Evolutionary conservation across 345 rosid species (phyloP).

Genomic region (Sisymbrium irio): DNA sequence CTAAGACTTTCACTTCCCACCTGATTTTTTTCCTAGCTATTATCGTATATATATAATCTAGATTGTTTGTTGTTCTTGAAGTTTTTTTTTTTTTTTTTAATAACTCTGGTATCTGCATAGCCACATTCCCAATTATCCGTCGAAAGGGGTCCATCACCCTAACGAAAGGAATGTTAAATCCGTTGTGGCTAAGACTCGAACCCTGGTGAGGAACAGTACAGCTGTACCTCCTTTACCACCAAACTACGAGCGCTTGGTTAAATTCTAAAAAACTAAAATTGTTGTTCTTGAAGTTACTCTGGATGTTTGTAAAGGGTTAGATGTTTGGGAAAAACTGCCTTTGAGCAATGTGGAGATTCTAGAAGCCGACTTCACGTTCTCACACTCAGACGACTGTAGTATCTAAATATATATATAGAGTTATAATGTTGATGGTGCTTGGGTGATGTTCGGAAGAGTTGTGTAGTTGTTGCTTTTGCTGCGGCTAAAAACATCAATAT

Average conservation of each 20-base stretch:
- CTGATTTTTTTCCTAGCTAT: neutral
- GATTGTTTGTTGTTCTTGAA: neutral
- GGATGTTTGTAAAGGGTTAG: neutral
- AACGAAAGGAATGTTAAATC: no score
- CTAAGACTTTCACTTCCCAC: neutral
- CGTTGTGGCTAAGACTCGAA: no score
- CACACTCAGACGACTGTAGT: neutral
- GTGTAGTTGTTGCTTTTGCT: neutral
- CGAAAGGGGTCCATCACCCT: no score
- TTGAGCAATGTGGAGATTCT: neutral
- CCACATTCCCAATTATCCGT: no score
- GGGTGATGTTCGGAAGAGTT: neutral
- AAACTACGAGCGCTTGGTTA: no score
- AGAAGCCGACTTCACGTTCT: neutral
- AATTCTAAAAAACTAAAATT: no score
- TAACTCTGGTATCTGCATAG: no score
- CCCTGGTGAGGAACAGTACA: no score
- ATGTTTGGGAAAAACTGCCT: neutral
- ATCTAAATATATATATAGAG: neutral
- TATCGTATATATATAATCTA: neutral
- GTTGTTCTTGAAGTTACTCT: neutral
- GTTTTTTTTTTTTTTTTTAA: no score
- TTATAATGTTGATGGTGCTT: neutral
- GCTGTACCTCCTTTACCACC: no score
- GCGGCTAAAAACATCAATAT: neutral